A percentile compares a stretch with the other conserved stretches of the same genome.
phyloP scores from a whole-genome alignment of 139 green algal species.

The Nannochloris sp. region DNA sequence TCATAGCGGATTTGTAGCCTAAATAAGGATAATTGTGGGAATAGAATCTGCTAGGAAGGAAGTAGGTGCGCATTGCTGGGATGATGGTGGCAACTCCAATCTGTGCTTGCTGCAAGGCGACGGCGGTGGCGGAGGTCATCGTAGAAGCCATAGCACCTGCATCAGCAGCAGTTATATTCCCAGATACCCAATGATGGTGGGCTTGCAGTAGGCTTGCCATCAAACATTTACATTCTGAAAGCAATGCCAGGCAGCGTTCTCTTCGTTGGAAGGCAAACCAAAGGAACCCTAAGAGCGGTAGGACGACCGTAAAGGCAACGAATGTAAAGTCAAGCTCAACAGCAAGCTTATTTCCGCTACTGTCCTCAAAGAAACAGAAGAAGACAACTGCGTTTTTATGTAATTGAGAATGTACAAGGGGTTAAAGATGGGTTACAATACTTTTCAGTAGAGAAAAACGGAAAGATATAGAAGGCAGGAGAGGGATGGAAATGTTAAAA shows the following conservation, averaged over 20 bases:
- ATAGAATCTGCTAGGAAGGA: conserved; percentile 45
- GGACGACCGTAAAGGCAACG: conserved; percentile 22
- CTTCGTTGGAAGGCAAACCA: conserved; percentile 32
- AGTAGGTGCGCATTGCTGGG: conserved; percentile 35
- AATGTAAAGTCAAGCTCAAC: conserved; percentile 33
- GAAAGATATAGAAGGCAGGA: background rate
- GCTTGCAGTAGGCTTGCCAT: conserved; percentile 32
- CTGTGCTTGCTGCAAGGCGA: background rate
- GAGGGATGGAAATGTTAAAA: background rate
- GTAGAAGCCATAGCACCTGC: too few relatives aligned
- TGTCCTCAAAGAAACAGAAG: conserved; percentile 24
- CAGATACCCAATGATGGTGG: conserved; percentile 41
- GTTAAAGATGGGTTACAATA: too few relatives aligned
- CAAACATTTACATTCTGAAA: conserved; percentile 37
- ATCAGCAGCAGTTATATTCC: background rate
- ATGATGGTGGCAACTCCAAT: background rate
- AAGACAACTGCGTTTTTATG: conserved; percentile 33
- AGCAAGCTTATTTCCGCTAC: background rate
- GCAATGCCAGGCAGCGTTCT: conserved; percentile 24
- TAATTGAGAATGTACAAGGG: too few relatives aligned
- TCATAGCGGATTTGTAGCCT: conserved; percentile 34
- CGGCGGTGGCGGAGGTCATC: too few relatives aligned
- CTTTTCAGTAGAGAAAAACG: too few relatives aligned
- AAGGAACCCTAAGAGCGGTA: conserved; percentile 29
- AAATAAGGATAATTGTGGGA: conserved; percentile 37